Evolutionary conservation across 2,329 filamentous ascomycete genomes (phyloP), one percentile per base, ranked within the genome.

Genomic region (Aspergillaceae sp.): DNA sequence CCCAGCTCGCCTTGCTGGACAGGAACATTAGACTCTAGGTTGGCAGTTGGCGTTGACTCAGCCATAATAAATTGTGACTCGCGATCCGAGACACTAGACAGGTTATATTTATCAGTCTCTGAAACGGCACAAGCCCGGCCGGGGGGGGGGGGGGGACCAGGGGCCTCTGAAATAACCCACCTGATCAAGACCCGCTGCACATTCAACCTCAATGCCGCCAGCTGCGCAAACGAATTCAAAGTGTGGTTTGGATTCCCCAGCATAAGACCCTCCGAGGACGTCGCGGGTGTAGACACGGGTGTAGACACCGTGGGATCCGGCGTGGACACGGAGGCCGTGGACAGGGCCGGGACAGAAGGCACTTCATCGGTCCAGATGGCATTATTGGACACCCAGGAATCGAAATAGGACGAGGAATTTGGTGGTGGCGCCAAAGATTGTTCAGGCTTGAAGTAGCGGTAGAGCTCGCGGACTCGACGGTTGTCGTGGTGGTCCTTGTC

Each of bases 61-160:
- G 73, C 72, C 10, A 78, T 57, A 29, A 76, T 70, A 47, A 73
- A 76, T 50, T 76, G 73, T 26, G 61, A 65, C 6, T 72, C 64
- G 26, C 67, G 64, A 51, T 75, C 74, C 45, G 77, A 71, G 7
- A 77, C 62, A 49, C 67, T 56, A 32, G 8, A 33, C 9, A 38
- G 8, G 29, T 40, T 45, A 41, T 19, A 19, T 1, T 19, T 19
- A 19, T 19, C 19, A 19, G 19, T 19, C 19, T 19, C 19, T 19
- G 19, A 19, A 19, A 19, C 19, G 19, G 19, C 19, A 19, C 19
- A 19, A 19, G 19, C 19, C 19, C 19, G 19, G 19, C n/a, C n/a
- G n/a, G n/a, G n/a, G n/a, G n/a, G n/a, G n/a, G n/a, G n/a, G n/a
- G n/a, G n/a, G n/a, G n/a, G n/a, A n/a, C n/a, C n/a, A n/a, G n/a